Evolutionary conservation across 2,329 filamentous ascomycete species (phyloP).

Genomic region (Bipolaris oryzae): DNA sequence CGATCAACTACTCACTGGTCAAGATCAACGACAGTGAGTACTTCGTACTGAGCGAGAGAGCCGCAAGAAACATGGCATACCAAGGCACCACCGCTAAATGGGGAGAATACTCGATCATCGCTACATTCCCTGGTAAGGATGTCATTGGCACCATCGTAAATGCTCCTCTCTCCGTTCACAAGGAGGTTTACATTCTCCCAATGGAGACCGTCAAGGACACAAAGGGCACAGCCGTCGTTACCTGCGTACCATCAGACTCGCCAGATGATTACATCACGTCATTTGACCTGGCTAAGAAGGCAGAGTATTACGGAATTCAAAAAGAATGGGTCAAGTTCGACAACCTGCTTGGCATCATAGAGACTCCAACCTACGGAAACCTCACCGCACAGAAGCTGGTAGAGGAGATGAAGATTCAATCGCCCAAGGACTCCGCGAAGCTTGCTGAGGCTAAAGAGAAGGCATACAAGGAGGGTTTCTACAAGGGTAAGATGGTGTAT

Average conservation of each 20-base stretch:
- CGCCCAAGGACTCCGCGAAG: constrained; percentile 90
- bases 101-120: constrained; percentile 74
- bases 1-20: constrained; percentile 87
- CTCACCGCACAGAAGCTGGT: constrained; percentile 82
- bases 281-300: constrained; percentile 88
- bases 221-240: constrained; percentile 97
- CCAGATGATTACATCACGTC: constrained; percentile 94
- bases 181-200: constrained; percentile 83
- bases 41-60: constrained; percentile 80
- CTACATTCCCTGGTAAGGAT: constrained; percentile 76
- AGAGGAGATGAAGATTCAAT: constrained; percentile 94
- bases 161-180: constrained; percentile 83
- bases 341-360: constrained; percentile 78
- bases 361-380: constrained; percentile 83
- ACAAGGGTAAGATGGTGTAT: constrained; percentile 87
- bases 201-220: constrained; percentile 93
- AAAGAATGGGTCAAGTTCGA: constrained; percentile 89
- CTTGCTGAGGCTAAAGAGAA: constrained; percentile 93
- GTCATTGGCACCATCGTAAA: constrained; percentile 87
- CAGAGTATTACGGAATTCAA: constrained; percentile 90
- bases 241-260: constrained; percentile 92
- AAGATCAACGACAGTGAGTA: constrained; percentile 72
- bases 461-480: constrained; percentile 97
- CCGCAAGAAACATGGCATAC: constrained; percentile 94
- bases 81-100: constrained; percentile 83